Evolutionary conservation across 495 filamentous ascomycete genomes (phyloP), one percentile per base, ranked within the genome.

Genomic region (Neohortaea acidophila): DNA sequence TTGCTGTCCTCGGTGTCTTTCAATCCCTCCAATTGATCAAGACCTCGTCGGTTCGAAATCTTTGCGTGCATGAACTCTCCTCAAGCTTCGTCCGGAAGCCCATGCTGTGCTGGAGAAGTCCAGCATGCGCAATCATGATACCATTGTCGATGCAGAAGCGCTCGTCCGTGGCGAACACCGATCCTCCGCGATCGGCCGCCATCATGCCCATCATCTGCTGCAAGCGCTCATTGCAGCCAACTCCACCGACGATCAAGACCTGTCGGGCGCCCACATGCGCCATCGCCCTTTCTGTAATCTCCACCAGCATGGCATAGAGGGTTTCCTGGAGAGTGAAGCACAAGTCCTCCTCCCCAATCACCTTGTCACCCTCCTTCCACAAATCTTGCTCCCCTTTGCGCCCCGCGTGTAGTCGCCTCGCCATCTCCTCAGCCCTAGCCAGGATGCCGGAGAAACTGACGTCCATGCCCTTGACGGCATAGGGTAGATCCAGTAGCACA

Each of bases 101-200:
- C 0, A 73, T 81, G 58, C 70, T 62, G 52, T 78, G 92, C 6
- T 84, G 84, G 45, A 93, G 54, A 50, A 97, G 59, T 19, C 89
- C 89, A 8, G 89, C 89, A 62, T 97, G 89, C 10, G 89, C 89
- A 63, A 97, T 97, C 89, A 97, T 97, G 42, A 97, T 94, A 29
- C 89, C 91, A 53, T 97, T 97, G 61, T 97, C 91, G 46, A 97
- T 97, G 53, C 89, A 96, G 60, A 92, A 96, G 31, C 89, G 72
- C 61, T 96, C 85, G 58, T 96, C 87, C 1, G 87, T 97, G 7
- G 86, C 86, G 63, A 79, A 94, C 14, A 94, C 81, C 56, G 72
- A 84, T 0, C 89, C 89, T 13, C 84, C 81, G 23, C 91, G 66
- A 56, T 92, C 84, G 26, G 65, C 64, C n/a, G 85, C 89, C 89